A percentile compares a stretch with the other conserved stretches of the same genome.
Evolutionary conservation across 2,329 filamentous ascomycete genomes (phyloP).

Genomic region (Falciphora oryzae): DNA sequence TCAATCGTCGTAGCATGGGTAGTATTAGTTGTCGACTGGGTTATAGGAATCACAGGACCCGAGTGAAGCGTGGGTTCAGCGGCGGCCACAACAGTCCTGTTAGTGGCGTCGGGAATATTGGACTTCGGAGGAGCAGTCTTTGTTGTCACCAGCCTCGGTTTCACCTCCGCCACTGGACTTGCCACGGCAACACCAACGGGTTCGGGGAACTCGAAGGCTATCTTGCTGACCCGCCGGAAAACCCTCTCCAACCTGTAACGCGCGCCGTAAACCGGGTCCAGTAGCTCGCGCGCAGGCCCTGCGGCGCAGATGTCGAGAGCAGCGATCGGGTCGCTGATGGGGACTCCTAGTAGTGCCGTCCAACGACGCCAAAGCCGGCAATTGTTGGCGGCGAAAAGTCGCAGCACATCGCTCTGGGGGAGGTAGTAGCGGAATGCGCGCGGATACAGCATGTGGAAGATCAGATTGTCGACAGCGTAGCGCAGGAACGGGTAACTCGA

Average conservation of each 20-base stretch:
- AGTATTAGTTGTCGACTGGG: no score
- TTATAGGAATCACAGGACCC: not conserved
- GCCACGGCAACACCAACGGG: not conserved
- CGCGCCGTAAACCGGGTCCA: conserved; percentile 26
- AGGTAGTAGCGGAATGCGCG: conserved; percentile 25
- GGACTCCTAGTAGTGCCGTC: conserved; percentile 23
- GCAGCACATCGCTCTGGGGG: conserved; percentile 23
- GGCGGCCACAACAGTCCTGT: not conserved
- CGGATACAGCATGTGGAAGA: conserved; percentile 27
- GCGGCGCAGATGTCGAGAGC: conserved; percentile 17
- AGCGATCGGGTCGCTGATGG: conserved; percentile 15
- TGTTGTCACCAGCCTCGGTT: not conserved
- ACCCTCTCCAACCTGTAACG: conserved; percentile 25
- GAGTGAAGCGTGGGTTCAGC: not conserved
- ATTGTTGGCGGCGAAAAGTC: conserved; percentile 18
- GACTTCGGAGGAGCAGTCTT: not conserved
- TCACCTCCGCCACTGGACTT: not conserved
- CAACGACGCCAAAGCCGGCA: conserved; percentile 29
- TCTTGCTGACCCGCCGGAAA: conserved; percentile 20
- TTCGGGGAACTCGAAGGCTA: conserved; percentile 7
- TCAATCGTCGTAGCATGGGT: no score
- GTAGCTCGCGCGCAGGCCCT: conserved; percentile 16
- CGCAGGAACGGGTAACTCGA: conserved; percentile 27
- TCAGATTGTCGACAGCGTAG: conserved; percentile 26
- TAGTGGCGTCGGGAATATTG: not conserved